phyloP scores from a whole-genome alignment of 208 protist species.

The Leishmania braziliensis region DNA sequence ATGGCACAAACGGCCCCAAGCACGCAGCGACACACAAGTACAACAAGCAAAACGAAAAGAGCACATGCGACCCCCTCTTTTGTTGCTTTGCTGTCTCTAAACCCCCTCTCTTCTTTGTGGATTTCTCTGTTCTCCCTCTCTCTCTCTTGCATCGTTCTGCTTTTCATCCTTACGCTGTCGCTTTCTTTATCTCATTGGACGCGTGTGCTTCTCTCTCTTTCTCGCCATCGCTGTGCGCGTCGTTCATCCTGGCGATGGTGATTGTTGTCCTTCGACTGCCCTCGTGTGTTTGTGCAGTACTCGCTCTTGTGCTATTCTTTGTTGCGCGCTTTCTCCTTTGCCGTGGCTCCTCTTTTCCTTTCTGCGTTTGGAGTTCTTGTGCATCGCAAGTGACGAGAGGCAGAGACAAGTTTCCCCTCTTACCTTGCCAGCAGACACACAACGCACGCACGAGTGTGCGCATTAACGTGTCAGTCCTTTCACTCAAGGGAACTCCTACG shows the following conservation, averaged over 20 bases:
- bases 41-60: not conserved
- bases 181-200: not conserved
- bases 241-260: not conserved
- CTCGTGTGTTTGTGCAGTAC: not conserved
- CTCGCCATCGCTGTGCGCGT: not conserved
- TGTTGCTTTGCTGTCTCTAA: not conserved
- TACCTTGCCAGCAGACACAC: not conserved
- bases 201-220: not conserved
- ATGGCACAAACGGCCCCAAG: too few relatives aligned
- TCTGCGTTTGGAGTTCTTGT: not conserved
- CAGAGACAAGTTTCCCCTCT: not conserved
- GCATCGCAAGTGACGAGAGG: not conserved
- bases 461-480: not conserved
- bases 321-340: not conserved
- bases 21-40: too few relatives aligned
- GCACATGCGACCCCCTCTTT: not conserved
- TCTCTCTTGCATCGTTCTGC: not conserved
- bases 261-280: not conserved
- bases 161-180: not conserved
- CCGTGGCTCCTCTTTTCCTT: not conserved
- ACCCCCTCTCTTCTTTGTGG: not conserved
- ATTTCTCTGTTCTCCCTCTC: not conserved
- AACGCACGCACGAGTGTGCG: not conserved
- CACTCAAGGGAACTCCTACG: not conserved
- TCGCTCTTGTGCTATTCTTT: not conserved